Percentiles rank a stretch among this genome's conserved stretches.
phyloP scores from a whole-genome alignment of 2,329 filamentous ascomycete species.

The Hypoxylon sp. region DNA sequence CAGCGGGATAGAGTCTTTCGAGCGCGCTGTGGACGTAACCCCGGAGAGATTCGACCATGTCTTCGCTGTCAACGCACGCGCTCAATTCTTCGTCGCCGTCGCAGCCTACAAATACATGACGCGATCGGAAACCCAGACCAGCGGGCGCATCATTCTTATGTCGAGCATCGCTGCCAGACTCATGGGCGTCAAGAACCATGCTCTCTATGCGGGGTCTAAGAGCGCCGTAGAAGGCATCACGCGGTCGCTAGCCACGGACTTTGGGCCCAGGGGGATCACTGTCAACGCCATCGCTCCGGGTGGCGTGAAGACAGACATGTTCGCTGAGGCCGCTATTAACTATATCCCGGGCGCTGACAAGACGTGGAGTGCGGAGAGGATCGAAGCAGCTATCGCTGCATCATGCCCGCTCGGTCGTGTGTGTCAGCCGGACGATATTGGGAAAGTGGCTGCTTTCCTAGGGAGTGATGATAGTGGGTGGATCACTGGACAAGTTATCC shows the following conservation, averaged over 20 bases:
- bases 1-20: slow-evolving; percentile 31
- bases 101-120: slow-evolving; percentile 29
- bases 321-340: slow-evolving; percentile 23
- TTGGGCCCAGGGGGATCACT: slow-evolving; percentile 20
- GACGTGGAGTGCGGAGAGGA: slow-evolving; percentile 21
- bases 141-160: slow-evolving; percentile 26
- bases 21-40: slow-evolving; percentile 23
- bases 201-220: slow-evolving; percentile 27
- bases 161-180: slow-evolving; percentile 30
- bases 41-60: slow-evolving; percentile 29
- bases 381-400: slow-evolving; percentile 9
- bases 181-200: slow-evolving; percentile 26
- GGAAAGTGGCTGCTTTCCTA: slow-evolving; percentile 19
- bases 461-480: slow-evolving; percentile 21
- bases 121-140: not conserved
- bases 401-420: slow-evolving; percentile 23
- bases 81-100: slow-evolving; percentile 27
- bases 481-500: slow-evolving; percentile 24
- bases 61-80: slow-evolving; percentile 28
- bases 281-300: slow-evolving; percentile 31
- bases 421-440: slow-evolving; percentile 24
- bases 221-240: slow-evolving; percentile 29
- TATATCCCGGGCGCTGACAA: slow-evolving; percentile 28
- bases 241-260: slow-evolving; percentile 29
- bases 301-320: slow-evolving; percentile 31